These are phyloP conservation scores for Thelonectria olida DNA, from an alignment of 2,329 filamentous ascomycete species.

Conservation along the genomic window DNA sequence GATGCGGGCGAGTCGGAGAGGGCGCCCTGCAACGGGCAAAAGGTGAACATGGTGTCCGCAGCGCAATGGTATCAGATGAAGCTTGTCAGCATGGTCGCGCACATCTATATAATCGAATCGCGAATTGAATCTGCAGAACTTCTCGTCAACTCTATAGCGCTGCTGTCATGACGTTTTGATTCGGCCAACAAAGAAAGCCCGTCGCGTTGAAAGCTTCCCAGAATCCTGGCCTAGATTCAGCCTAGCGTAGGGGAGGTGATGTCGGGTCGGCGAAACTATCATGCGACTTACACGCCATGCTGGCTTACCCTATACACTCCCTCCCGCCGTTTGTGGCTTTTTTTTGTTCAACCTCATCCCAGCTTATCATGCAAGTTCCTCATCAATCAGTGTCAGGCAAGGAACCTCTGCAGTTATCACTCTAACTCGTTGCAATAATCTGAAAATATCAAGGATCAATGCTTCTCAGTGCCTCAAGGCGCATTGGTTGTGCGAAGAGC, in stretches of 20 bases:
- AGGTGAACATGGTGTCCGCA: slow-evolving; percentile 84
- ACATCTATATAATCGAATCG: neutral
- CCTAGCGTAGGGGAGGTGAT: slow-evolving; percentile 27
- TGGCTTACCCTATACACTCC: slow-evolving; percentile 15
- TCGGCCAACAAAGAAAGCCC: slow-evolving; percentile 31
- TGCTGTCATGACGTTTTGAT: slow-evolving; percentile 29
- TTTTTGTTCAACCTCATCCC: no score
- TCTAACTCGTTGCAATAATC: no score
- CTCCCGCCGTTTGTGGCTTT: neutral
- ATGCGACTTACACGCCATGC: slow-evolving; percentile 31
- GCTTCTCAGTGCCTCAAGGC: no score
- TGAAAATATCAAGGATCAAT: no score
- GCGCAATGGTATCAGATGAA: slow-evolving; percentile 28
- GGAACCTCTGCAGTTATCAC: no score
- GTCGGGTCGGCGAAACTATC: slow-evolving; percentile 31
- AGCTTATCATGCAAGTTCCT: no score
- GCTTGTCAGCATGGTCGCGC: slow-evolving; percentile 32
- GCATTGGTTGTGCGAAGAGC: no score
- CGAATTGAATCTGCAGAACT: neutral
- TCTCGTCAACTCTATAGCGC: slow-evolving; percentile 21
- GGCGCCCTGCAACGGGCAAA: slow-evolving; percentile 90
- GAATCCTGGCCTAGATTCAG: slow-evolving; percentile 30
- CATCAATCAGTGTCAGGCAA: no score
- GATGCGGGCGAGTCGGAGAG: slow-evolving; percentile 87
- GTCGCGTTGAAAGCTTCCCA: slow-evolving; percentile 35